Evolutionary conservation across 2,329 filamentous ascomycete genomes (phyloP), one percentile per base, ranked within the genome.

Genomic region (Chaetomium sp.): DNA sequence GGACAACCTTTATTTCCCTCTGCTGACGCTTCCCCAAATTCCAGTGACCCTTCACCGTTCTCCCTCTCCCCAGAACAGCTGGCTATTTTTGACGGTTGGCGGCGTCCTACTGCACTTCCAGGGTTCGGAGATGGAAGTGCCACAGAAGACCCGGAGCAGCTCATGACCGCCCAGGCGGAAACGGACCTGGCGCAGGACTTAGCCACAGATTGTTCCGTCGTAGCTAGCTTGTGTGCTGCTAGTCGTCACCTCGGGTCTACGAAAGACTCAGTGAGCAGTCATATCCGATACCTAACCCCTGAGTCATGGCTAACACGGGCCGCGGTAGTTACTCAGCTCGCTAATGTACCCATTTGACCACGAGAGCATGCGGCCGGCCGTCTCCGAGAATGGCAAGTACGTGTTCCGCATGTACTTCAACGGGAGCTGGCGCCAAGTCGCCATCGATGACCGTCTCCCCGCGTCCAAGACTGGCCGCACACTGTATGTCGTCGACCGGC

Each of bases 341-440:
- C 84, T 91, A 33, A 83, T 97, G 67, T 90, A 90, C 73, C 95
- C 95, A 0, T 92, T 88, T 72, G 85, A 95, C 70, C 77, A 83
- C 47, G 74, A 80, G 3, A 80, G 80, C 9, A 78, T 81, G 12
- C 79, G 79, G 6, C 91, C 93, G 0, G 77, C 78, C 23, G 75
- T 90, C 2, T 96, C 94, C 1, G 78, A 83, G 4, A 96, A 89
- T 65, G 94, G 95, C 21, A 96, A 93, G 77, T 99, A 99, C 72
- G 82, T 97, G 13, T 88, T 97, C 62, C 88, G 90, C n/a, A 86
- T 99, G 72, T 90, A 97, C 74, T 98, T 99, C 79, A 99, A 99
- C 72, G 95, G 95, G 19, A 95, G 92, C 73, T 93, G 90, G 75
- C 88, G 95, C 57, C 90, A 88, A 71, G 93, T 99, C 0, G 82